Evolutionary conservation across 2,329 filamentous ascomycete species (phyloP), one percentile per base, ranked within the genome.

Genomic region (Hypocreales sp.): DNA sequence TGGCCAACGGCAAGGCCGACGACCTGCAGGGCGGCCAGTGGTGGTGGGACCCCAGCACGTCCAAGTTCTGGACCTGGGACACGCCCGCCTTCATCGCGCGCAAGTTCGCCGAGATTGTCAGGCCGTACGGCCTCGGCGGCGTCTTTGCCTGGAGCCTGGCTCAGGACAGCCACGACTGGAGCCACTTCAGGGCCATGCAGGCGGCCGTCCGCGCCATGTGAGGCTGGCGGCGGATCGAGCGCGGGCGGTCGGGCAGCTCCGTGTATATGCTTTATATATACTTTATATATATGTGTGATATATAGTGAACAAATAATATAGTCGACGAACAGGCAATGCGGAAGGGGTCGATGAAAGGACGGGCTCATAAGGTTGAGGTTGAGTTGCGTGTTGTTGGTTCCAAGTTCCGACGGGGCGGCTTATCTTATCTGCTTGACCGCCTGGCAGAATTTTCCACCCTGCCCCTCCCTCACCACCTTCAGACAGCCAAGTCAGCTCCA

Each of bases 41-140:
- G 53, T 72, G 53, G 46, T 66, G 59, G 53, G 63, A 72, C 33
- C 18, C 45, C 0, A 34, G 41, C 3, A 51, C 53, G 14, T 42
- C 47, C 5, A 39, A 66, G 20, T 70, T 63, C 48, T 71, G 64
- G 66, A 60, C 60, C 2, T 70, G 61, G 60, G 67, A 71, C 28
- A 67, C 58, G 1, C 46, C 58, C 0, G 50, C 54, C n/a, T 45
- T 61, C 2, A 61, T 71, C 15, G 20, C 39, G 1, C 32, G 46
- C 24, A 71, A 70, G 46, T 60, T 67, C 25, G 35, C 48, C 2
- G 39, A 55, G 2, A 58, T 65, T 23, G 47, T 67, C 8, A 37
- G 41, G 14, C 42, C 45, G 12, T 50, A 53, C 30, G 44, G 45
- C 1, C 39, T 69, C 2, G 64, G 62, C 4, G 64, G 66, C 5